Percentiles rank a stretch among this genome's conserved stretches.
These are phyloP conservation scores for Magnusiomyces clavatus DNA, from an alignment of 1,139 yeast genomes.

Conservation along the genomic window DNA sequence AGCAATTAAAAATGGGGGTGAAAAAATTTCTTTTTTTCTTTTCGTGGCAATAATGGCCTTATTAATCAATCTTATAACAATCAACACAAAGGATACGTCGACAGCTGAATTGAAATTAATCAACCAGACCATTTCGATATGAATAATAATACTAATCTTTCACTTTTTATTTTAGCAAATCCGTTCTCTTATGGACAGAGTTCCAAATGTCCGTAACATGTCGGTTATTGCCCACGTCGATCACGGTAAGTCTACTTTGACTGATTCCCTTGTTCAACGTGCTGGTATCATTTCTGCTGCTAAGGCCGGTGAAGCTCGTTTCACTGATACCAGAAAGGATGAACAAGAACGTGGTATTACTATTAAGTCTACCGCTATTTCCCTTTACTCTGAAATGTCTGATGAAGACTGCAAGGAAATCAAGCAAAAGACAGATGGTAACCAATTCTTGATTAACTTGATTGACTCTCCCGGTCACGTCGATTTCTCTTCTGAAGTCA, in stretches of 20 bases:
- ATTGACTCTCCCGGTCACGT: conserved; percentile 99
- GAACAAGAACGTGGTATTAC: conserved; percentile 99
- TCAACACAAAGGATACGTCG: too few species aligned
- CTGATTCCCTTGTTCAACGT: conserved; percentile 97
- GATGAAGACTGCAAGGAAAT: conserved; percentile 94
- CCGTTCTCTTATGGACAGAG: conserved; percentile 99
- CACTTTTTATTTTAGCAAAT: conserved; percentile 44
- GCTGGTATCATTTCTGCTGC: conserved; percentile 99
- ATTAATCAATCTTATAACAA: too few species aligned
- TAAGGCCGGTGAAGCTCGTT: conserved; percentile 99
- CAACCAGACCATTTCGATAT: too few species aligned
- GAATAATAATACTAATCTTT: too few species aligned
- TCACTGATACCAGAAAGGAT: conserved; percentile 99
- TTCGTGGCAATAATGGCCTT: too few species aligned
- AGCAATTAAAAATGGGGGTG: too few species aligned
- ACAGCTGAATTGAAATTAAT: too few species aligned
- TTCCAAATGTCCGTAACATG: conserved; percentile 99
- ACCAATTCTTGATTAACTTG: conserved; percentile 93
- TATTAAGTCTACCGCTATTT: conserved; percentile 97
- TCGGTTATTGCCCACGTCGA: conserved; percentile 99
- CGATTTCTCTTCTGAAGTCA: conserved; percentile 99
- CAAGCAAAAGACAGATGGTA: conserved; percentile 91
- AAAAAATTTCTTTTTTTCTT: too few species aligned
- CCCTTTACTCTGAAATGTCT: conserved; percentile 81
- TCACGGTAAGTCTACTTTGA: conserved; percentile 99